Evolutionary conservation across 805 yeast species (phyloP).

Genomic region (Starmerella floris): DNA sequence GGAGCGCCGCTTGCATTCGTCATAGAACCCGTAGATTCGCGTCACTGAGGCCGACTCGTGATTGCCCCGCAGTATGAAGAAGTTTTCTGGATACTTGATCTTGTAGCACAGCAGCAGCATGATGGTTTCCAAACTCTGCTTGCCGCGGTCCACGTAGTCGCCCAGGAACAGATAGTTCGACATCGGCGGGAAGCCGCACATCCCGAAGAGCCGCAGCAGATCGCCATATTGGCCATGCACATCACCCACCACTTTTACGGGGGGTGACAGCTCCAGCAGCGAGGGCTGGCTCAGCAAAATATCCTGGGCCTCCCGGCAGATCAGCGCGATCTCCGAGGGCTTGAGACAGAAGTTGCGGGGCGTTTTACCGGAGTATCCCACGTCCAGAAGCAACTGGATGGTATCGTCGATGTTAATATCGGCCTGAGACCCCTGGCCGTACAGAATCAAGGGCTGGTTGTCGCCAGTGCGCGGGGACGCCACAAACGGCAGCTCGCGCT

Average conservation of each 20-base stretch:
- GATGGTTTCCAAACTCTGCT: conserved; percentile 88
- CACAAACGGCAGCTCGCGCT: conserved; percentile 22
- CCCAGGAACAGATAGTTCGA: conserved; percentile 87
- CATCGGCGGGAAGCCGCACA: conserved; percentile 94
- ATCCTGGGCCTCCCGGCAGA: conserved; percentile 80
- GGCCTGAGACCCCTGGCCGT: conserved; percentile 20
- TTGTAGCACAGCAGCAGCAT: conserved; percentile 78
- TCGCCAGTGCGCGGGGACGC: conserved; percentile 21
- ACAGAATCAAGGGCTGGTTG: conserved; percentile 24
- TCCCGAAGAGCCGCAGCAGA: conserved; percentile 75
- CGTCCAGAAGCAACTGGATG: conserved; percentile 82
- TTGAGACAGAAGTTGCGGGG: conserved; percentile 77
- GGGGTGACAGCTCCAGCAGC: conserved; percentile 70
- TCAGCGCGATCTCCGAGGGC: conserved; percentile 72
- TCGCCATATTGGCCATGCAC: conserved; percentile 96
- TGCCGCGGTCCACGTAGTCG: conserved; percentile 96
- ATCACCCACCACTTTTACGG: conserved; percentile 81
- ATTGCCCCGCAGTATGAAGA: conserved; percentile 83
- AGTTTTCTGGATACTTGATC: conserved; percentile 92
- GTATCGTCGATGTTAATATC: conserved; percentile 62
- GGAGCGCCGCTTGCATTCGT: conserved; percentile 91
- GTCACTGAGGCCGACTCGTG: conserved; percentile 97
- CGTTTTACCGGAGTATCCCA: conserved; percentile 90
- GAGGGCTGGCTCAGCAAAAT: conserved; percentile 84
- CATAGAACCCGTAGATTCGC: conserved; percentile 92